phyloP scores from a whole-genome alignment of 805 yeast species.

The Monosporozyma aerobia region DNA sequence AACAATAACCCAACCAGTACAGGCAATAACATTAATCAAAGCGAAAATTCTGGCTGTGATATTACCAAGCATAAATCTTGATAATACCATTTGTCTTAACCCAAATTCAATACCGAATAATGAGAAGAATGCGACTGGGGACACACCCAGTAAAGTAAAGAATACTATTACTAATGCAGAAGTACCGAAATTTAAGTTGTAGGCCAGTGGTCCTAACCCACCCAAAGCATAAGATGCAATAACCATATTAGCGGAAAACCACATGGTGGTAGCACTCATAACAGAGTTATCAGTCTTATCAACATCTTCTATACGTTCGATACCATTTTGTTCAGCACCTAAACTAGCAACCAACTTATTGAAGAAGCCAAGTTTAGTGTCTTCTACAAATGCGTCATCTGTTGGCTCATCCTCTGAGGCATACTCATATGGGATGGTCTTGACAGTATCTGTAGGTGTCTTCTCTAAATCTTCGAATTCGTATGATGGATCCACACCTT shows the following conservation, averaged over 20 bases:
- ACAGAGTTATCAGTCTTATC: slow-evolving; percentile 63
- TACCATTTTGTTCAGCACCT: slow-evolving; percentile 59
- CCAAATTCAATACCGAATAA: slow-evolving; percentile 78
- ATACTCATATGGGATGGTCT: slow-evolving; percentile 3
- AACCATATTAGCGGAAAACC: slow-evolving; percentile 86
- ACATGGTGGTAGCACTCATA: slow-evolving; percentile 72
- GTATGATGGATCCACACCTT: not conserved
- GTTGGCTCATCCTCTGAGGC: slow-evolving; percentile 4
- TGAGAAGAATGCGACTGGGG: slow-evolving; percentile 78
- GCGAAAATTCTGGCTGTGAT: slow-evolving; percentile 68
- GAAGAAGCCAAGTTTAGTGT: slow-evolving; percentile 14
- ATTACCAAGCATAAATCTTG: slow-evolving; percentile 73
- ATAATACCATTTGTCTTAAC: slow-evolving; percentile 76
- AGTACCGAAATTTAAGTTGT: slow-evolving; percentile 66
- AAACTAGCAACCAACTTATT: slow-evolving; percentile 19
- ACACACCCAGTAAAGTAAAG: slow-evolving; percentile 62
- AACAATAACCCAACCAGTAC: slow-evolving; percentile 94
- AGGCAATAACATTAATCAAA: slow-evolving; percentile 67
- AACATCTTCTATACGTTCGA: slow-evolving; percentile 70
- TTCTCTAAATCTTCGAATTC: slow-evolving; percentile 7
- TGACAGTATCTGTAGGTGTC: slow-evolving; percentile 4
- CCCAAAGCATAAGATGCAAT: slow-evolving; percentile 81
- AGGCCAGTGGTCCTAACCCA: slow-evolving; percentile 54
- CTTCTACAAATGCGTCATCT: slow-evolving; percentile 5
- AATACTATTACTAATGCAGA: slow-evolving; percentile 57